Evolutionary conservation across 768 basidiomycete genomes (phyloP).

Genomic region (Thelephora aurantiotincta): DNA sequence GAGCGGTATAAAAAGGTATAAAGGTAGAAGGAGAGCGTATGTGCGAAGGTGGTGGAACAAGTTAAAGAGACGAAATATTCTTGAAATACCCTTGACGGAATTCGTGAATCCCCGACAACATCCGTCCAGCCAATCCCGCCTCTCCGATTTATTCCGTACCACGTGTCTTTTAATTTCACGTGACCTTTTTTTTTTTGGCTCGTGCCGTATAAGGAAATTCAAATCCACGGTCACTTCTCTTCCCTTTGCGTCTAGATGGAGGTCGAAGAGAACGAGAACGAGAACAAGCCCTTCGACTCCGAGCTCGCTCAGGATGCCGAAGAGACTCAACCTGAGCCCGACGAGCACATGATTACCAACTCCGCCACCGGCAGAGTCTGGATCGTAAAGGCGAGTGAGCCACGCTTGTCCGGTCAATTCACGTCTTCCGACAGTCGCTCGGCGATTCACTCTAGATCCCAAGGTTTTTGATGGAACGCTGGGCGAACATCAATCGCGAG

Average conservation of each 20-base stretch:
- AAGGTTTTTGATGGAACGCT: conserved; percentile 73
- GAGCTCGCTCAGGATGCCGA: conserved; percentile 36
- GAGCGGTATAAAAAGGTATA: not conserved
- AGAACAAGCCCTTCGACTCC: conserved; percentile 61
- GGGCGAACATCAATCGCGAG: conserved; percentile 62
- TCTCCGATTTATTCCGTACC: not conserved
- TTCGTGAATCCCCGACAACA: not conserved
- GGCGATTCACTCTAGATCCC: conserved; percentile 56
- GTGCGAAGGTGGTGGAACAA: not conserved
- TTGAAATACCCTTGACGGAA: not conserved
- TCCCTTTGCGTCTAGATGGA: not conserved
- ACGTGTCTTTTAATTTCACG: too few species aligned
- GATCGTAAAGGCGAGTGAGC: conserved; percentile 68
- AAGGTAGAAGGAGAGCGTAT: not conserved
- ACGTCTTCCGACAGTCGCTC: not conserved
- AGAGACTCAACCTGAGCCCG: conserved; percentile 60
- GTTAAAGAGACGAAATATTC: not conserved
- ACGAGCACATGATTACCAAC: conserved; percentile 71
- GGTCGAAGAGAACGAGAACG: conserved; percentile 43
- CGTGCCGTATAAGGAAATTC: not conserved
- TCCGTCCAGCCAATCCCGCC: not conserved
- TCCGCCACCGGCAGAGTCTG: conserved; percentile 65
- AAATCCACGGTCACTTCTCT: not conserved
- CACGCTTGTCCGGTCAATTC: not conserved
- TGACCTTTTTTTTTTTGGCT: not conserved